Evolutionary conservation across 1,139 yeast species (phyloP), one percentile per base, ranked within the genome.

Genomic region (Taphrina betulina): DNA sequence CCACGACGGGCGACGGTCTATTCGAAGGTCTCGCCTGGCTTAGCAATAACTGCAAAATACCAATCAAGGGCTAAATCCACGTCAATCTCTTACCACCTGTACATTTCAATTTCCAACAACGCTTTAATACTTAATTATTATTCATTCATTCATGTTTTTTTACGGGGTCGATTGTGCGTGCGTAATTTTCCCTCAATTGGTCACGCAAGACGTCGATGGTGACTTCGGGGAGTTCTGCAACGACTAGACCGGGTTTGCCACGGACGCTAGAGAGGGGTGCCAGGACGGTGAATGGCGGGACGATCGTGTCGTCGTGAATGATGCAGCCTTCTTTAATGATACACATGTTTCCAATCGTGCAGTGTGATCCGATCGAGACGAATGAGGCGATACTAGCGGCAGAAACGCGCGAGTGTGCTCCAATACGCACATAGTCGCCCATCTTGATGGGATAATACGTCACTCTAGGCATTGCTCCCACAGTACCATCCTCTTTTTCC

Each of bases 1-100:
- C 95, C 62, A 85, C 88, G 66, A 82, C 94, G 60, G 95, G 95
- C 73, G 94, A 85, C 71, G 95, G 95, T 72, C 78, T 86, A 71
- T 83, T 83, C 69, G 95, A 86, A 73, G 95, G 95, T 73, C 78
- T 86, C 72, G 61, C 54, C 12, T 50, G 54, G 54, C 46, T 50
- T 23, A 38, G 46, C 23, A 40, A 24, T 24, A 50, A 50, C 34
- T 41, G 46, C 33, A 50, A 50, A 31, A 42, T 40, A 10, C 46
- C 46, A 16, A 38, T 50, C 46, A 50, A 50, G 20, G 54, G 54
- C 26, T 22, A 35, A 36, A n/a, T n/a, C n/a, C n/a, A n/a, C n/a
- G n/a, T n/a, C n/a, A n/a, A n/a, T n/a, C n/a, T n/a, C n/a, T n/a
- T n/a, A n/a, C n/a, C n/a, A n/a, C n/a, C n/a, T n/a, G n/a, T n/a